A percentile compares a stretch with the other conserved stretches of the same genome.
phyloP scores from a whole-genome alignment of 2,329 filamentous ascomycete species.

The Ophiostoma sp. region DNA sequence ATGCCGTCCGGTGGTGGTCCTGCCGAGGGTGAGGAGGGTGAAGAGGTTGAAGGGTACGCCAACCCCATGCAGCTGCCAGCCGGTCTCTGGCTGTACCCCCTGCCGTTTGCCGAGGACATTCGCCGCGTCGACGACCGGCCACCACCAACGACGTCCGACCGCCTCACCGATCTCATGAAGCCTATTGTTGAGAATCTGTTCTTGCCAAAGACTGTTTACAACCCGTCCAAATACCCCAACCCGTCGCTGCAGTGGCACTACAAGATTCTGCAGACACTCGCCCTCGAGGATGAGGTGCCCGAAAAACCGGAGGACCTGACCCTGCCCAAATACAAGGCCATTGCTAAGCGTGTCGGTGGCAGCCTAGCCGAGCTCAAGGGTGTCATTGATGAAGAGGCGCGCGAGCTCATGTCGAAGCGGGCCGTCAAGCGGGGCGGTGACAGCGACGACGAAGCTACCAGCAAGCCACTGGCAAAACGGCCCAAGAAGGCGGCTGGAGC shows the following conservation, averaged over 20 bases:
- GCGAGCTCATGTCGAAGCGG: constrained; percentile 40
- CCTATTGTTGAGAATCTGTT: constrained; percentile 81
- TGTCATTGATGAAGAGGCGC: constrained; percentile 60
- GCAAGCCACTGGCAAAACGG: constrained; percentile 49
- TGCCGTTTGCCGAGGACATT: constrained; percentile 89
- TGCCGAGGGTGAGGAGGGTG: not conserved
- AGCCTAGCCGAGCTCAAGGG: constrained; percentile 77
- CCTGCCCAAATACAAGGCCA: constrained; percentile 79
- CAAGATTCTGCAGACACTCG: constrained; percentile 85
- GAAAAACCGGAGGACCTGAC: constrained; percentile 75
- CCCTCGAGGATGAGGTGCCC: constrained; percentile 87
- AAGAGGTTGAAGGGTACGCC: constrained; percentile 45
- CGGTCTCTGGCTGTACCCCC: constrained; percentile 82
- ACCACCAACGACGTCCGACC: constrained; percentile 61
- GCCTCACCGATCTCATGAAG: constrained; percentile 79
- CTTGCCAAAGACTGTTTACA: constrained; percentile 80
- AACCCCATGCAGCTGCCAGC: constrained; percentile 73
- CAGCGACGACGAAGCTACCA: constrained; percentile 42
- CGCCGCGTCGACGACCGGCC: constrained; percentile 67
- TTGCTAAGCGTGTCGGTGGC: constrained; percentile 81
- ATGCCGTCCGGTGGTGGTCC: constrained; percentile 59
- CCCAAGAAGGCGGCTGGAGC: constrained; percentile 48
- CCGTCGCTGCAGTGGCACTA: constrained; percentile 97
- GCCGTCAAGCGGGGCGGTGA: constrained; percentile 55
- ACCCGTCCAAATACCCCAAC: constrained; percentile 86